These are phyloP conservation scores for Cercophora scortea DNA, from an alignment of 495 filamentous ascomycete species.

Conservation along the genomic window DNA sequence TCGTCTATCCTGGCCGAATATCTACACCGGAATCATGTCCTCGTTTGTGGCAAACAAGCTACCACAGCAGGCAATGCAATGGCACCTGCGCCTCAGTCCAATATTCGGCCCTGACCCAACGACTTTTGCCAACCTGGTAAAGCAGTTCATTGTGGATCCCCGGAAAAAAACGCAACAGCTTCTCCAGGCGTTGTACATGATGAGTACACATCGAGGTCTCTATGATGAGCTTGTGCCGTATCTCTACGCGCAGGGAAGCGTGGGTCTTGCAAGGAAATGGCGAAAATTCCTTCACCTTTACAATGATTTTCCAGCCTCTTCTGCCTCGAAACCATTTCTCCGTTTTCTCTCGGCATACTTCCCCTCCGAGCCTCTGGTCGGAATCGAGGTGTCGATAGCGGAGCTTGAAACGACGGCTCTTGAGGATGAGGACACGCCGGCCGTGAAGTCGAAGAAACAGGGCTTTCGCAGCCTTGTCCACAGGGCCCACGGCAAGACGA, in stretches of 20 bases:
- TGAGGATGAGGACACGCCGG: background rate
- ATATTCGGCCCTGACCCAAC: slow-evolving; percentile 23
- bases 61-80: slow-evolving; percentile 22
- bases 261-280: slow-evolving; percentile 49
- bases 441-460: background rate
- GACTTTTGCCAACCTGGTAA: slow-evolving; percentile 23
- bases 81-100: slow-evolving; percentile 28
- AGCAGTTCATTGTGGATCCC: slow-evolving; percentile 20
- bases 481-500: slow-evolving; percentile 32
- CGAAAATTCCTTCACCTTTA: slow-evolving; percentile 32
- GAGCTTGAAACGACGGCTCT: background rate
- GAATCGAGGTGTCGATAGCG: background rate
- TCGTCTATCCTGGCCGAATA: slow-evolving; percentile 41
- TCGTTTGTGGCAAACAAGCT: slow-evolving; percentile 26
- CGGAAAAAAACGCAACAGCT: slow-evolving; percentile 14
- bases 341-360: slow-evolving; percentile 27
- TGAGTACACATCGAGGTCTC: slow-evolving; percentile 45
- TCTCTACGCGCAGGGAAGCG: slow-evolving; percentile 43
- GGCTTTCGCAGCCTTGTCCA: slow-evolving; percentile 33
- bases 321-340: slow-evolving; percentile 22
- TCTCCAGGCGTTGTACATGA: slow-evolving; percentile 38
- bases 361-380: slow-evolving; percentile 7
- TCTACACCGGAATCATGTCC: slow-evolving; percentile 25
- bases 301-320: slow-evolving; percentile 22
- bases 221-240: slow-evolving; percentile 54